Conservation (phyloP, 2,329 filamentous ascomycete species). For the Fusarium sp. region DNA sequence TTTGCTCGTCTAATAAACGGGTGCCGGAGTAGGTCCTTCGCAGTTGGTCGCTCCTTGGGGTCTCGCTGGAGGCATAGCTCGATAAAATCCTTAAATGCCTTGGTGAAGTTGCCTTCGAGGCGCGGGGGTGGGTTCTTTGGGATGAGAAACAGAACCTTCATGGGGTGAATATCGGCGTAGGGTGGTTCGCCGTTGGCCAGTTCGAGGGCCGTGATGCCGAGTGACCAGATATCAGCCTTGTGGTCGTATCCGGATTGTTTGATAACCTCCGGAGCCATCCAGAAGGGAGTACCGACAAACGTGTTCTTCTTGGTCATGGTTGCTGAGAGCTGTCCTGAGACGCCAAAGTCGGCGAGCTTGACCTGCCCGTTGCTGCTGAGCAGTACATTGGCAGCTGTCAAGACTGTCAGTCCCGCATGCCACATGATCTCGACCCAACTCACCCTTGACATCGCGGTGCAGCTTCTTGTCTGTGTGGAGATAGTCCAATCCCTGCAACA, state of each 20-base stretch:
- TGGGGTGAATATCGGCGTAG: constrained; percentile 96
- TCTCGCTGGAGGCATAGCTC: constrained; percentile 88
- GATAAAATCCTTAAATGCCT: constrained; percentile 85
- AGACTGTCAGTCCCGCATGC: background rate
- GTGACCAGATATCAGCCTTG: constrained; percentile 97
- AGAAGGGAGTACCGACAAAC: constrained; percentile 97
- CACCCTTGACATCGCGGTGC: constrained; percentile 95
- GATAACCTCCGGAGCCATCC: constrained; percentile 99
- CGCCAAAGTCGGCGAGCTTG: constrained; percentile 96
- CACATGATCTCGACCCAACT: constrained; percentile 12
- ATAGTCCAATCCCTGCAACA: constrained; percentile 91
- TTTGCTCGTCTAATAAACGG: constrained; percentile 92
- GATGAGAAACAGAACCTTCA: constrained; percentile 97
- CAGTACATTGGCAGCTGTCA: constrained; percentile 87
- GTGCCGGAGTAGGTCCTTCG: constrained; percentile 88
- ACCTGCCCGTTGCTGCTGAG: constrained; percentile 92
- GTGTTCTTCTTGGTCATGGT: constrained; percentile 99
- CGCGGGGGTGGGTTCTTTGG: constrained; percentile 91
- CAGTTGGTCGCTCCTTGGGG: constrained; percentile 87
- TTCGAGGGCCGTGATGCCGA: constrained; percentile 94
- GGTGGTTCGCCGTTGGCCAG: constrained; percentile 92
- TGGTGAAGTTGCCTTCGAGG: constrained; percentile 84
- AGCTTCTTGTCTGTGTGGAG: constrained; percentile 95
- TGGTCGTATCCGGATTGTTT: constrained; percentile 98
- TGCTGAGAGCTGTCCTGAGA: constrained; percentile 93